These are phyloP conservation scores for Gilbertella persicaria DNA, from an alignment of 371 early-diverging fungal genomes.

Conservation along the genomic window DNA sequence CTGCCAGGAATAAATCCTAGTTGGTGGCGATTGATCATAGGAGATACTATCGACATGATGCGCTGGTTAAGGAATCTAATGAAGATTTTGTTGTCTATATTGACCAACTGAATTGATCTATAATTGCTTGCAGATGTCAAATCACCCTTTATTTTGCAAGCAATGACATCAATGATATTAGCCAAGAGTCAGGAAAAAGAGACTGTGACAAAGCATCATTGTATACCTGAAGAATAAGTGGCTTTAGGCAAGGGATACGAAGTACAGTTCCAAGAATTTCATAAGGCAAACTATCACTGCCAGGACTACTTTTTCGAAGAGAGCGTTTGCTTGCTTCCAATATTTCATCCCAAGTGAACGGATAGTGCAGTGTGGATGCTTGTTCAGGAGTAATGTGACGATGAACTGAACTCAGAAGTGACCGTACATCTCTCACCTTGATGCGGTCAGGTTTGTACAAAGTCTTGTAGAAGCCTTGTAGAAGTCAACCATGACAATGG, in stretches of 20 bases:
- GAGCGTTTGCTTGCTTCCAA: neutral
- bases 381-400: neutral
- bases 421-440: neutral
- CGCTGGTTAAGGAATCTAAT: conserved; percentile 13
- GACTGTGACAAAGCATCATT: conserved; percentile 14
- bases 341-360: neutral
- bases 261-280: neutral
- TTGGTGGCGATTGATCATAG: neutral
- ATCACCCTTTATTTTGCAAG: conserved; percentile 25
- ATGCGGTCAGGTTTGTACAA: neutral
- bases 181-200: conserved; percentile 27
- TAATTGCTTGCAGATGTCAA: conserved; percentile 13
- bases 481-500: neutral
- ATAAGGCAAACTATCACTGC: conserved; percentile 5
- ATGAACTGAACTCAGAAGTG: neutral
- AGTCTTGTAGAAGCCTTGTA: neutral
- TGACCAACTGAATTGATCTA: conserved; percentile 21
- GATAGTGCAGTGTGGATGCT: neutral
- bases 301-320: conserved; percentile 7
- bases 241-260: neutral
- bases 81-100: conserved; percentile 9
- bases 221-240: conserved; percentile 11
- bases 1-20: neutral
- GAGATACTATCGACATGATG: neutral
- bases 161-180: conserved; percentile 18